phyloP scores from a whole-genome alignment of 2,329 filamentous ascomycete species.

The Penicillium sp. region DNA sequence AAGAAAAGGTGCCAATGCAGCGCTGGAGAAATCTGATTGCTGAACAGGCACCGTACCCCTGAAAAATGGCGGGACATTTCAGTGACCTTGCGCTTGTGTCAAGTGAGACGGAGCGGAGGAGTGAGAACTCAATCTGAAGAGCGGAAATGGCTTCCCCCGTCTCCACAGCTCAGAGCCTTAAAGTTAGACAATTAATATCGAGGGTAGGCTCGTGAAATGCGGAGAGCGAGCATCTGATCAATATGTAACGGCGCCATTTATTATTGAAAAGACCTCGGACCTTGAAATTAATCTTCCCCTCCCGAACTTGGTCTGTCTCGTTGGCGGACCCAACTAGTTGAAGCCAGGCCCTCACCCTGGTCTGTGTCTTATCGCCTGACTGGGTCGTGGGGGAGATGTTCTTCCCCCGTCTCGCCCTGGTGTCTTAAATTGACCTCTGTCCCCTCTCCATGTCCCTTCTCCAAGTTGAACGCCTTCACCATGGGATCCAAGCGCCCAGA shows the following conservation, averaged over 20 bases:
- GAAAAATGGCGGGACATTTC: background rate
- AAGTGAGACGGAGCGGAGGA: background rate
- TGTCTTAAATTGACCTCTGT: background rate
- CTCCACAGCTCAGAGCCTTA: background rate
- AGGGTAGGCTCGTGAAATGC: constrained; percentile 4
- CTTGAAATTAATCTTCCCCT: background rate
- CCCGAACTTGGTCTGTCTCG: background rate
- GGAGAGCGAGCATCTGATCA: constrained; percentile 14
- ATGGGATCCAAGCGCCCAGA: constrained; percentile 18
- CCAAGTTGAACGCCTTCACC: background rate
- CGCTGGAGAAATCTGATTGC: background rate
- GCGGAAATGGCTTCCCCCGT: background rate
- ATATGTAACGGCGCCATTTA: background rate
- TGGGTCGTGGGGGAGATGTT: background rate
- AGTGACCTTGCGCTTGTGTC: background rate
- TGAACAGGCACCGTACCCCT: background rate
- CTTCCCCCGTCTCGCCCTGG: background rate
- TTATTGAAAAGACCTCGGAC: background rate
- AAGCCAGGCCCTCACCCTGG: constrained; percentile 3
- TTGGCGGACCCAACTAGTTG: background rate
- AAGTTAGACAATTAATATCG: background rate
- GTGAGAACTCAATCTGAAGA: background rate
- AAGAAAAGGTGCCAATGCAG: background rate
- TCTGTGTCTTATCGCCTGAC: constrained; percentile 4
- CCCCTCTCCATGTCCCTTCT: background rate